phyloP scores from a whole-genome alignment of 75 land plant species.

The Sequoiadendron giganteum region DNA sequence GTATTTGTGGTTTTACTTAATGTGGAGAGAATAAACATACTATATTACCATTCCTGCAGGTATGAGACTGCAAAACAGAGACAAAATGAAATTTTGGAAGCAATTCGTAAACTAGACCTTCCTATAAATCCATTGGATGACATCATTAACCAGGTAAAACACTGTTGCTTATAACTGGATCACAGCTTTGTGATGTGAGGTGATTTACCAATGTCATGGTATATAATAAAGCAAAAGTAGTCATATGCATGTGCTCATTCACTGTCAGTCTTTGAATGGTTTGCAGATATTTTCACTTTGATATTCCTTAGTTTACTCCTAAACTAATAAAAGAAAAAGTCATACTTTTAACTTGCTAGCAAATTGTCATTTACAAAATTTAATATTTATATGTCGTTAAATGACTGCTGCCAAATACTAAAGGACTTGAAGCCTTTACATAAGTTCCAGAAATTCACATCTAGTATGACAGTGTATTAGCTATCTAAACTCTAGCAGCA shows the following conservation, averaged over 20 bases:
- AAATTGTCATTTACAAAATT: background rate
- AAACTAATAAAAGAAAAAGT: background rate
- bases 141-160: slow-evolving; percentile 84
- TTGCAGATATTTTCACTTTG: background rate
- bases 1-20: background rate
- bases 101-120: slow-evolving; percentile 78
- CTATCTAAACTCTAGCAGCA: background rate
- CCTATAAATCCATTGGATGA: slow-evolving; percentile 99
- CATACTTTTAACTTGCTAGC: background rate
- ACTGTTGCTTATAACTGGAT: background rate
- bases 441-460: background rate
- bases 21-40: background rate
- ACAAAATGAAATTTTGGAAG: slow-evolving; percentile 65
- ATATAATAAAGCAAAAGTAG: background rate
- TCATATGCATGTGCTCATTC: background rate
- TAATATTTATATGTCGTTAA: background rate
- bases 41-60: slow-evolving; percentile 26
- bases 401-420: background rate
- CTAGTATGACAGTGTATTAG: background rate
- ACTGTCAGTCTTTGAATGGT: background rate
- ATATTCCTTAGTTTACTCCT: background rate
- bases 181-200: background rate
- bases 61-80: slow-evolving; percentile 72
- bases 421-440: background rate
- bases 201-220: background rate